Evolutionary conservation across 331 rosid genomes (phyloP).

Genomic region (Spiraea crenata): DNA sequence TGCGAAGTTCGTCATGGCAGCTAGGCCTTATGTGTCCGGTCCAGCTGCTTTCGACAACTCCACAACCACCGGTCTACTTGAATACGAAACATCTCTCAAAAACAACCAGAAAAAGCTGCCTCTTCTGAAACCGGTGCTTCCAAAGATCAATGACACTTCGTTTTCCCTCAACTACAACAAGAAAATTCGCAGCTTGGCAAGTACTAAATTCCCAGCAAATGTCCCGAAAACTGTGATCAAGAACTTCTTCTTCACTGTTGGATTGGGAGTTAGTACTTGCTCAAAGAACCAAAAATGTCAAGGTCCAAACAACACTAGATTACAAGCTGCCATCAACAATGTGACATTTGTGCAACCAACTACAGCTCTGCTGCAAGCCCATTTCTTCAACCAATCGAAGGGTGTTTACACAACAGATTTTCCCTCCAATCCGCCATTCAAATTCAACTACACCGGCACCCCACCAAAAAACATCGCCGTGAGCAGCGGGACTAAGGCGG

Average conservation of each 20-base stretch:
- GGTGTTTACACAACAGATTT: constrained; percentile 71
- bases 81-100: constrained; percentile 41
- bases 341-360: constrained; percentile 72
- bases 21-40: constrained; percentile 62
- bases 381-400: constrained; percentile 56
- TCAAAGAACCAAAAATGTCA: constrained; percentile 47
- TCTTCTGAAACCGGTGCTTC: constrained; percentile 49
- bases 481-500: constrained; percentile 57
- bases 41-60: constrained; percentile 69
- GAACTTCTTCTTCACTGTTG: constrained; percentile 69
- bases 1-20: constrained; percentile 59
- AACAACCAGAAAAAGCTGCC: constrained; percentile 36
- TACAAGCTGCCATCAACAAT: constrained; percentile 58
- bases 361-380: constrained; percentile 71
- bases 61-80: constrained; percentile 65
- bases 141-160: constrained; percentile 58
- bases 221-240: constrained; percentile 53
- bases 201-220: constrained; percentile 55
- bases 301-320: constrained; percentile 60
- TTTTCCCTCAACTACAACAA: constrained; percentile 50
- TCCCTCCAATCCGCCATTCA: constrained; percentile 58
- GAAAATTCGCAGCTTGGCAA: constrained; percentile 51
- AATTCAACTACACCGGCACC: constrained; percentile 72
- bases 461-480: constrained; percentile 53
- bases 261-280: constrained; percentile 55